Conservation (phyloP, 208 protist species). For the Leishmania gerbilli region DNA sequence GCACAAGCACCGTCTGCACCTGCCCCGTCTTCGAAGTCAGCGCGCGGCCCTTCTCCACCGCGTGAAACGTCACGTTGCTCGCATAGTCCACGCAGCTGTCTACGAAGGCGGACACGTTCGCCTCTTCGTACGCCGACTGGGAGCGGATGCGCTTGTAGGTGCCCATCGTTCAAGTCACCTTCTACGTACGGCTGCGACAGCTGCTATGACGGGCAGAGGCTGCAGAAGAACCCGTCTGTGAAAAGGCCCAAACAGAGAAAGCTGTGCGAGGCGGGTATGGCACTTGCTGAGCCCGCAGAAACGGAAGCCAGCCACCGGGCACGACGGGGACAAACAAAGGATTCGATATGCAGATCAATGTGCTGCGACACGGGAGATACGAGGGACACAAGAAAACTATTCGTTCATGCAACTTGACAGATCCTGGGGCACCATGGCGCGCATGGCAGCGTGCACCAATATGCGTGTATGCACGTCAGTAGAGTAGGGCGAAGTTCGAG, state of each 20-base stretch:
- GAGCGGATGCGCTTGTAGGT: slow-evolving; percentile 61
- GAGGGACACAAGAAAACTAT: too few species aligned
- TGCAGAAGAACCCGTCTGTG: background rate
- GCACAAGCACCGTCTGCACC: slow-evolving; percentile 46
- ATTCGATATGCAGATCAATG: too few species aligned
- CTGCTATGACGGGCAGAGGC: background rate
- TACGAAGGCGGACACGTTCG: slow-evolving; percentile 58
- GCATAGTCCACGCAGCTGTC: slow-evolving; percentile 62
- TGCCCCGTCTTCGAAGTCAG: background rate
- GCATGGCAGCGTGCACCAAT: background rate
- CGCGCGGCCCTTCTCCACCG: slow-evolving; percentile 22
- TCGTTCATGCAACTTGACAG: too few species aligned
- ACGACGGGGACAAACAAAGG: background rate
- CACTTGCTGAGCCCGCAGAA: background rate
- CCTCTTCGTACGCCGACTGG: slow-evolving; percentile 48
- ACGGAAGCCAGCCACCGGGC: background rate
- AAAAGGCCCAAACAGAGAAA: background rate
- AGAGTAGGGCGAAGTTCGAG: background rate
- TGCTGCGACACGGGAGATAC: too few species aligned
- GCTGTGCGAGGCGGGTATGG: background rate
- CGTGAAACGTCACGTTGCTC: slow-evolving; percentile 60
- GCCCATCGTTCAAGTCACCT: background rate
- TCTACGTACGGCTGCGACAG: background rate
- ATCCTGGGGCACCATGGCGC: background rate
- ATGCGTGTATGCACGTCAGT: background rate